Conservation (phyloP, 331 rosid genomes). For the Quercus lobata region DNA sequence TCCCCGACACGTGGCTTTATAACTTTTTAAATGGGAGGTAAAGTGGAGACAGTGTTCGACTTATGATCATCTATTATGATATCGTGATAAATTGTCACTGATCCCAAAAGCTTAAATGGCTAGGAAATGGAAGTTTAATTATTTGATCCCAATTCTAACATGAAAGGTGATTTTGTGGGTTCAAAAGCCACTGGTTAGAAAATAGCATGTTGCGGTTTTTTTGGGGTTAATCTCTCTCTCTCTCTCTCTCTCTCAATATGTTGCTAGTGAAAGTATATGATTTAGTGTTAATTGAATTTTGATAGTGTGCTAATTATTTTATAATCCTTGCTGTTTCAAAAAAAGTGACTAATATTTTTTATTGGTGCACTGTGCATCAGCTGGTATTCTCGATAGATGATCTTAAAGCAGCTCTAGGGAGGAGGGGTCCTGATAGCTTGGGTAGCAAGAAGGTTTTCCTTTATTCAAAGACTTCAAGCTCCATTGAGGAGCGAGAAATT, state of each 20-base stretch:
- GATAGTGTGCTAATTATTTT: not conserved
- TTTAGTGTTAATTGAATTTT: not conserved
- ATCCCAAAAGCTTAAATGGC: no score
- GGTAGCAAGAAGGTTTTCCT: slow-evolving; percentile 50
- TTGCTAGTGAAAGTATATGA: not conserved
- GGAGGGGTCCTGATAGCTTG: slow-evolving; percentile 94
- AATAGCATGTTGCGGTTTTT: no score
- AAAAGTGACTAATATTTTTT: not conserved
- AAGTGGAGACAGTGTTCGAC: no score
- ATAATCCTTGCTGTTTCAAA: not conserved
- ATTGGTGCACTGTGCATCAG: slow-evolving; percentile 14
- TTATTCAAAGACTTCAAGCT: slow-evolving; percentile 13
- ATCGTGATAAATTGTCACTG: no score
- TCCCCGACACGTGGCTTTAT: no score
- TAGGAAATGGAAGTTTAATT: no score
- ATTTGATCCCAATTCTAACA: no score
- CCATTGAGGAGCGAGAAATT: slow-evolving; percentile 18
- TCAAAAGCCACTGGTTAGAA: no score
- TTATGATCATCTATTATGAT: no score
- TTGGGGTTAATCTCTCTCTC: not conserved
- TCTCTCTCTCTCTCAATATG: not conserved
- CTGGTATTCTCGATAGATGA: slow-evolving; percentile 45
- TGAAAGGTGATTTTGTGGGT: no score
- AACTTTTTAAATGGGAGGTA: no score
- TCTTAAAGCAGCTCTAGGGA: slow-evolving; percentile 54